Evolutionary conservation across 352 stramenopile species (phyloP).

Genomic region (Globisporangium radiosum): DNA sequence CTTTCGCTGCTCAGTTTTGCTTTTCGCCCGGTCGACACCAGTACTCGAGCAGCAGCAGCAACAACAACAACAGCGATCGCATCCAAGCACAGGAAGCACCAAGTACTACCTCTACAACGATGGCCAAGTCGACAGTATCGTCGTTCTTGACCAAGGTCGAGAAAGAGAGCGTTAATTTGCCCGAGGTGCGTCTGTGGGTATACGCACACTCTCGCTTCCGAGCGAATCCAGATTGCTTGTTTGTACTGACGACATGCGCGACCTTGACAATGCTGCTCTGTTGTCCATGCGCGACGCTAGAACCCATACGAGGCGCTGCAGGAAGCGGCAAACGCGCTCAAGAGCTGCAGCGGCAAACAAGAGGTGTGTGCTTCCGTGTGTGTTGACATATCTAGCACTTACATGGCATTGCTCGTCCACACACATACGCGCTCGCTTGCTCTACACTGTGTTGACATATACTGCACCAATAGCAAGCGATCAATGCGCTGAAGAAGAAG

Average conservation of each 20-base stretch:
- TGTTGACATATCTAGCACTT: neutral
- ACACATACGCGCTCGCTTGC: neutral
- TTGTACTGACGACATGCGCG: neutral
- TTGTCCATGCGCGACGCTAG: slow-evolving; percentile 9
- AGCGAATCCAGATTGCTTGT: neutral
- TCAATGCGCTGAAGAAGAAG: slow-evolving; percentile 27
- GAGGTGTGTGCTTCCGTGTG: slow-evolving; percentile 5
- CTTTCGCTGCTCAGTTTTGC: slow-evolving; percentile 1
- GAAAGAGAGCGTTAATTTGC: slow-evolving; percentile 29
- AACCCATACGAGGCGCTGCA: slow-evolving; percentile 31
- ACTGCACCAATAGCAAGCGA: slow-evolving; percentile 11
- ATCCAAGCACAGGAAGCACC: slow-evolving; percentile 5
- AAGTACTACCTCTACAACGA: neutral
- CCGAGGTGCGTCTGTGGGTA: slow-evolving; percentile 17
- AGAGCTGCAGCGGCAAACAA: slow-evolving; percentile 24
- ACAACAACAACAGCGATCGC: neutral
- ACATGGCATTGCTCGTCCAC: no score
- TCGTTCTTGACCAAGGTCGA: slow-evolving; percentile 33
- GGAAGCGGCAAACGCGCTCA: slow-evolving; percentile 24
- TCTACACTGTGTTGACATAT: neutral
- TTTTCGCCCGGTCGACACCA: slow-evolving; percentile 2
- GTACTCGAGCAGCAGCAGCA: neutral
- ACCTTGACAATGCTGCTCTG: neutral
- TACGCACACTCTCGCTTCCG: neutral
- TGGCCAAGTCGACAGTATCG: slow-evolving; percentile 10